Evolutionary conservation across 169 alveolate genomes (phyloP).

Genomic region (Cryptosporidium ubiquitum): DNA sequence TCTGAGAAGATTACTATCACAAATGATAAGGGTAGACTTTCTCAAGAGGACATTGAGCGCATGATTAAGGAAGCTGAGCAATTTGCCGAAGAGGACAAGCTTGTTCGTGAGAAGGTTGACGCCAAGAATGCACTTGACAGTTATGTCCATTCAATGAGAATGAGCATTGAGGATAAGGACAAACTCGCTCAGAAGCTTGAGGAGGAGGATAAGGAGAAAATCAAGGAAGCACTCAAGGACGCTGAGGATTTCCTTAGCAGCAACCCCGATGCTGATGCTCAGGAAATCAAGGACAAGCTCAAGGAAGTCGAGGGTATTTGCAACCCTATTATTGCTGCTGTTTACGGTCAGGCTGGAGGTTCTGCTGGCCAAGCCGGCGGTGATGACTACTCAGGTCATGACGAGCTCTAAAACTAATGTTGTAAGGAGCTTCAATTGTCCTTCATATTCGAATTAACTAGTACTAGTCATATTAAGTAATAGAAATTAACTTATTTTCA

Average conservation of each 20-base stretch:
- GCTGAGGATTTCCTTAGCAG: constrained; percentile 92
- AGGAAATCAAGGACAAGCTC: constrained; percentile 91
- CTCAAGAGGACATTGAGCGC: constrained; percentile 93
- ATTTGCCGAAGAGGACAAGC: constrained; percentile 93
- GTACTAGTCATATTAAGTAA: neutral
- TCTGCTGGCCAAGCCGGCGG: constrained; percentile 85
- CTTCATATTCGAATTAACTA: neutral
- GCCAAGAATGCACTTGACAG: constrained; percentile 93
- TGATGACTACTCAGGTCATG: constrained; percentile 84
- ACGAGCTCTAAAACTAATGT: constrained; percentile 78
- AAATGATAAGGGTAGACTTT: constrained; percentile 94
- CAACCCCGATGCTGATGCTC: constrained; percentile 93
- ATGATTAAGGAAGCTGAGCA: constrained; percentile 96
- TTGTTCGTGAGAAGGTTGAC: constrained; percentile 89
- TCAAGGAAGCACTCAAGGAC: constrained; percentile 89
- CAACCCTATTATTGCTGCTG: constrained; percentile 94
- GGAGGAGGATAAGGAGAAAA: constrained; percentile 91
- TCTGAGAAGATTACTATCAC: constrained; percentile 93
- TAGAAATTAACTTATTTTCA: neutral
- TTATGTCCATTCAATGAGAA: constrained; percentile 91
- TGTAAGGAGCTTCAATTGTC: neutral
- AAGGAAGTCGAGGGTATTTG: constrained; percentile 92
- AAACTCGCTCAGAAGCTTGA: constrained; percentile 90
- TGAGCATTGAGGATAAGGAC: constrained; percentile 91
- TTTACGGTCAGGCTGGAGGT: constrained; percentile 91